phyloP scores from a whole-genome alignment of 345 rosid species.

The Erysimum cheiranthoides region DNA sequence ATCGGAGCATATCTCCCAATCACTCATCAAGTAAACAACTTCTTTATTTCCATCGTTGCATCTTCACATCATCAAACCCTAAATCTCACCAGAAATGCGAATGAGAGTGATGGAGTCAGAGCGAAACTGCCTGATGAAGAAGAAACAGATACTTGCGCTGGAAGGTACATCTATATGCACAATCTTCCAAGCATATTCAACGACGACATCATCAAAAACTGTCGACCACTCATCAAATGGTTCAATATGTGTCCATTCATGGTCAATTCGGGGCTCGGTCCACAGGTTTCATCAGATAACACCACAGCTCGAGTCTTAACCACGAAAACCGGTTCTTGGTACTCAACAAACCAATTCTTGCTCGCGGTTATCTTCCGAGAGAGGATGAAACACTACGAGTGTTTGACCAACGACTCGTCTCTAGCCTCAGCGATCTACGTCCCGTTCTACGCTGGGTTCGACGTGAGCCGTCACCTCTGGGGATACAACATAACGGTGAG shows the following conservation, averaged over 20 bases:
- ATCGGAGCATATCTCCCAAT: background rate
- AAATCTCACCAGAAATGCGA: slow-evolving; percentile 19
- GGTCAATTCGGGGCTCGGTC: slow-evolving; percentile 54
- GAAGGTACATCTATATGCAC: slow-evolving; percentile 52
- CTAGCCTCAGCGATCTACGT: slow-evolving; percentile 57
- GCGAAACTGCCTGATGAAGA: background rate
- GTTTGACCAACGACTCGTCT: slow-evolving; percentile 52
- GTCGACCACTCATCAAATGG: slow-evolving; percentile 45
- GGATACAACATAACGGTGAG: slow-evolving; percentile 43
- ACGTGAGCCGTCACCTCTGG: slow-evolving; percentile 57
- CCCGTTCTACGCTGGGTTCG: slow-evolving; percentile 55
- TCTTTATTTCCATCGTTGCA: slow-evolving; percentile 42
- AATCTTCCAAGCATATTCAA: slow-evolving; percentile 51
- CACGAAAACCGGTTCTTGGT: slow-evolving; percentile 47
- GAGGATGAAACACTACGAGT: slow-evolving; percentile 53
- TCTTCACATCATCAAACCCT: slow-evolving; percentile 28
- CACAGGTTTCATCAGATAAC: slow-evolving; percentile 29
- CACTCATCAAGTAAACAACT: slow-evolving; percentile 36
- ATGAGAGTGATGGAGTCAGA: slow-evolving; percentile 11
- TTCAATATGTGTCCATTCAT: slow-evolving; percentile 46
- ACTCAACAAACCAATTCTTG: slow-evolving; percentile 48
- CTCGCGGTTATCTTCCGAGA: slow-evolving; percentile 54
- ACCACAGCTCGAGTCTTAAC: slow-evolving; percentile 26
- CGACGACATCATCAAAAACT: slow-evolving; percentile 47
- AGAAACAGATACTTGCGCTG: slow-evolving; percentile 42